Base-by-base conservation (phyloP, 108 stramenopile species). In the Hondaea fermentalgiana region DNA sequence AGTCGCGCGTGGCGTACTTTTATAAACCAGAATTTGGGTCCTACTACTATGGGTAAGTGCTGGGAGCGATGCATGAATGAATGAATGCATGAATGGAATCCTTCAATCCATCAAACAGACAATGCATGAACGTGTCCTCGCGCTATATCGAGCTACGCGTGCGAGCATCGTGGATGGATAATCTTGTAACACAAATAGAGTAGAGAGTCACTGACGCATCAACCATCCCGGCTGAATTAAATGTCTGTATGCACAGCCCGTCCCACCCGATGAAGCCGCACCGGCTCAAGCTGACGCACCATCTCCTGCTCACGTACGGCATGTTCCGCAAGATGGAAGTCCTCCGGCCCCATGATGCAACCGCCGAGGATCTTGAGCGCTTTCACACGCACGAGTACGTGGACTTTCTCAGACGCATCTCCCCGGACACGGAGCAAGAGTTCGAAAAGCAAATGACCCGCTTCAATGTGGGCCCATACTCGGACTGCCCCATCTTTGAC, bases 251-350 rank as follows among this genome's bases (percentile, higher is more conserved):
- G 2, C 35, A 69, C 64, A 69, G 64, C 64, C 64, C 64, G n/a
- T 97, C 97, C 4, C 99, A 99, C 95, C 99, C 99, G 44, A 99
- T 99, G 99, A 99, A 99, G 92, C 97, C 97, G 58, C 97, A 99
- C 92, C 97, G 98, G 72, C 93, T 99, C 29, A 97, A 97, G 93
- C 90, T 99, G 91, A 96, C 99, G 57, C 99, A 99, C 92, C 98
- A 99, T 89, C 95, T 99, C 25, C 94, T 99, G 17, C 89, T 99
- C 35, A 90, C 96, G 29, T 98, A 98, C 91, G 97, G 97, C 35
- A 91, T 99, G 45, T 99, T 98, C 93, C 95, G 96, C 23, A 92
- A 98, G 90, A 98, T 99, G 98, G 98, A 99, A 47, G 98, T 98
- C 42, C 89, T 87, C 87, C 88, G 87, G 44, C 89, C 71, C n/a